Percentiles rank a stretch among this genome's conserved stretches.
Evolutionary conservation across 78 protist genomes (phyloP).

Genomic region (Dictyostelium capitatum): DNA sequence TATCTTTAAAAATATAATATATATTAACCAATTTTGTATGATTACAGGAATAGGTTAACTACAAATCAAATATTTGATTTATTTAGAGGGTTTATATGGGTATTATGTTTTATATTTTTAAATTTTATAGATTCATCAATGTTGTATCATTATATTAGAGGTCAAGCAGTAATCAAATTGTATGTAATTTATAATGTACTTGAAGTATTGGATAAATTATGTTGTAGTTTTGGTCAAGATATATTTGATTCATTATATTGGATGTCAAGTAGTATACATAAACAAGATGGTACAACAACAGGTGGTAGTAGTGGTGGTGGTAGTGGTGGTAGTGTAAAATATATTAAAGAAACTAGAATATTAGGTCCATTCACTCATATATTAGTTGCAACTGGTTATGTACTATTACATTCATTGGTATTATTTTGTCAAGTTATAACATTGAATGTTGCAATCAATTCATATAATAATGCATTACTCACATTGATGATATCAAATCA

Average conservation of each 20-base stretch:
- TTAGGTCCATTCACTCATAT: constrained; percentile 68
- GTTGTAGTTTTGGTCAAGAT: constrained; percentile 93
- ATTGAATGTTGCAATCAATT: constrained; percentile 94
- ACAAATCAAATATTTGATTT: constrained; percentile 77
- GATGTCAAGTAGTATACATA: constrained; percentile 49
- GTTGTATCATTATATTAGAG: constrained; percentile 91
- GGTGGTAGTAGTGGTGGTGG: too few species aligned
- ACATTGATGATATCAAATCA: constrained; percentile 94
- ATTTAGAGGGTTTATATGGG: constrained; percentile 70
- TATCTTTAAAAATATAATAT: too few species aligned
- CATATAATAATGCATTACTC: constrained; percentile 86
- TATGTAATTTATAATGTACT: constrained; percentile 93
- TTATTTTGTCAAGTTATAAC: constrained; percentile 84
- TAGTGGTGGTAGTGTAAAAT: background rate
- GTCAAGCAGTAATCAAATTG: constrained; percentile 93
- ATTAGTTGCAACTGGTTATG: constrained; percentile 60
- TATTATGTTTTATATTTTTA: constrained; percentile 47
- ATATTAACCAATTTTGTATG: too few species aligned
- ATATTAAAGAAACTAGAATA: background rate
- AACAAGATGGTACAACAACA: background rate
- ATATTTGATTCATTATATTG: constrained; percentile 87
- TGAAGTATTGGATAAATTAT: constrained; percentile 90
- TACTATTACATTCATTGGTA: constrained; percentile 66
- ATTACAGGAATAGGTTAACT: constrained; percentile 33
- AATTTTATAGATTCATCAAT: constrained; percentile 76